Evolutionary conservation across 176 grass and related monocot species (phyloP).

Genomic region (Pontederia crassipes): DNA sequence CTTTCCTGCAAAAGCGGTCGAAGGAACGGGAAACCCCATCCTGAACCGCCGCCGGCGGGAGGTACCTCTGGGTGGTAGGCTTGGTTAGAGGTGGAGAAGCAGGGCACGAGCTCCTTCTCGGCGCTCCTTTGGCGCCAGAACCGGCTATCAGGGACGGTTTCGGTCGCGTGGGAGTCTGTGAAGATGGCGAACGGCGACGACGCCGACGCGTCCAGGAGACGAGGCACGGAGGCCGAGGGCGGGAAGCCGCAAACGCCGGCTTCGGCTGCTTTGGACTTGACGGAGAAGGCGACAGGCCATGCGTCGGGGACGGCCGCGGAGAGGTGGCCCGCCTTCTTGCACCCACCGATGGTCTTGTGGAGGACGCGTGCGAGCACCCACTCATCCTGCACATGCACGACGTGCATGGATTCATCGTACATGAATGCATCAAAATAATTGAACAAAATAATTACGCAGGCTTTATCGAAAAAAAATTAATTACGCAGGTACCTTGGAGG

Average conservation of each 20-base stretch:
- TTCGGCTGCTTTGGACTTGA: constrained; percentile 23
- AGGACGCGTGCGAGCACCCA: constrained; percentile 85
- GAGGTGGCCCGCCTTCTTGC: constrained; percentile 29
- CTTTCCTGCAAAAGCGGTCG: constrained; percentile 50
- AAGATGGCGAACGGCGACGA: neutral
- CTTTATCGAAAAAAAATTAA: too few relatives aligned
- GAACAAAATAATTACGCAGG: neutral
- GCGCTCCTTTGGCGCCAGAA: constrained; percentile 33
- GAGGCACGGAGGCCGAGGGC: constrained; percentile 30
- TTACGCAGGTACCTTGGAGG: constrained; percentile 46
- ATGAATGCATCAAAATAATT: neutral
- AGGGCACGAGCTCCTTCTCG: constrained; percentile 90
- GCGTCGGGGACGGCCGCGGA: neutral
- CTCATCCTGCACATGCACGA: constrained; percentile 44
- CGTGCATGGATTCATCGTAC: constrained; percentile 1
- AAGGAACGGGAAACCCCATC: constrained; percentile 26
- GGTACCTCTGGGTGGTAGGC: constrained; percentile 29
- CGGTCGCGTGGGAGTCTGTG: constrained; percentile 7
- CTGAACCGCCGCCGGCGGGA: constrained; percentile 17
- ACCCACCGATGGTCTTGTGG: constrained; percentile 41
- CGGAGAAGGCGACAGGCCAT: constrained; percentile 39
- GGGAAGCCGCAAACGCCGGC: constrained; percentile 34
- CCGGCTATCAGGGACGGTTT: constrained; percentile 21
- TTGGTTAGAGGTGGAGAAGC: constrained; percentile 72
- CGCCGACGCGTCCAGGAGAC: constrained; percentile 24